phyloP scores from a whole-genome alignment of 2,329 filamentous ascomycete species.

The Dactylellina parvicollis region DNA sequence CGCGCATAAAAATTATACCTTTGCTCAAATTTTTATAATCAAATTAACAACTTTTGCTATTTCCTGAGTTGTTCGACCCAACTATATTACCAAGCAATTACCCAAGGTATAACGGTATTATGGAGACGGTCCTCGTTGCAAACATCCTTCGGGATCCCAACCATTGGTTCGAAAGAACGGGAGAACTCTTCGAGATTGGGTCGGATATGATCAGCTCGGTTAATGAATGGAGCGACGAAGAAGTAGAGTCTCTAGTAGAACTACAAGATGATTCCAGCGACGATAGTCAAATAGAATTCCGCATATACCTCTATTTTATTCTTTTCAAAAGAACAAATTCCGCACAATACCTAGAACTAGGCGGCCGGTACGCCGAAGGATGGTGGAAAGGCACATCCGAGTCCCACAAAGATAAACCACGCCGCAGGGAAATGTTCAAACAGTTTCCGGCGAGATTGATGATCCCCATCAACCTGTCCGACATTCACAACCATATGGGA shows the following conservation, averaged over 20 bases:
- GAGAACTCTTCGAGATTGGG: slow-evolving; percentile 4
- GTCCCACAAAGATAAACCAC: neutral
- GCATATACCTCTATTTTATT: neutral
- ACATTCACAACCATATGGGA: too few species aligned
- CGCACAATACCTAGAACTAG: neutral
- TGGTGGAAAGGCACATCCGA: neutral
- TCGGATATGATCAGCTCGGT: neutral
- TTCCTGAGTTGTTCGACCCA: too few species aligned
- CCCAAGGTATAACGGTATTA: too few species aligned
- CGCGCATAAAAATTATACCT: too few species aligned
- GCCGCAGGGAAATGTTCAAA: neutral
- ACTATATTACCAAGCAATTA: too few species aligned
- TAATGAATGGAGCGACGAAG: neutral
- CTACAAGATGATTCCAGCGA: neutral
- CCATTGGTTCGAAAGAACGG: too few species aligned
- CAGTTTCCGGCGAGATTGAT: too few species aligned
- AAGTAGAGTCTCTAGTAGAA: neutral
- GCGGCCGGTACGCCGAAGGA: neutral
- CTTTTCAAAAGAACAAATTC: neutral
- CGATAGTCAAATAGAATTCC: slow-evolving; percentile 1
- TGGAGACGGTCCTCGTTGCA: too few species aligned
- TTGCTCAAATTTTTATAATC: too few species aligned
- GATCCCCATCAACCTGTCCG: too few species aligned
- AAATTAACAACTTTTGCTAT: too few species aligned
- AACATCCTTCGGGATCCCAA: too few species aligned